A percentile compares a stretch with the other conserved stretches of the same genome.
Evolutionary conservation across 371 early-diverging fungal species (phyloP).

Genomic region (Actinomortierella ambigua): DNA sequence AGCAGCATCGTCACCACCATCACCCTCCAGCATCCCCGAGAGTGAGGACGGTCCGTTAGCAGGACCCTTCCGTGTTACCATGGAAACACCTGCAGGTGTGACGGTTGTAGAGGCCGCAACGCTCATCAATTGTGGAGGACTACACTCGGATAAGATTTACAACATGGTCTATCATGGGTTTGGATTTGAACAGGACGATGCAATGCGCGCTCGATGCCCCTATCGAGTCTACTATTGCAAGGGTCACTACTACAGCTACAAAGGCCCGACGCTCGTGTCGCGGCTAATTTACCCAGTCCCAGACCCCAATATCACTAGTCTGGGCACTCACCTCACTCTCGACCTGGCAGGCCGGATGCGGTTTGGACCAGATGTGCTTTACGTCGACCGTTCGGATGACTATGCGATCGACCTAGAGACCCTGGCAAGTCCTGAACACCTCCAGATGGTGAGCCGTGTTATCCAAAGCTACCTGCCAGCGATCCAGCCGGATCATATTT

Average conservation of each 20-base stretch:
- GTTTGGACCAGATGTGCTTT: conserved; percentile 86
- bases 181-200: neutral
- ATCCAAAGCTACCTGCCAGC: conserved; percentile 68
- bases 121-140: conserved; percentile 84
- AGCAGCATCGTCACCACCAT: too few relatives aligned
- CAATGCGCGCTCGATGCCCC: neutral
- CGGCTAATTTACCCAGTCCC: conserved; percentile 90
- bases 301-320: conserved; percentile 67
- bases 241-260: conserved; percentile 79
- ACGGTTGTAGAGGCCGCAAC: conserved; percentile 57
- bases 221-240: conserved; percentile 71
- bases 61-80: conserved; percentile 34
- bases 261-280: conserved; percentile 48
- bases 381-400: conserved; percentile 60
- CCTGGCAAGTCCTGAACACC: conserved; percentile 44
- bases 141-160: conserved; percentile 72
- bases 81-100: conserved; percentile 50
- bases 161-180: conserved; percentile 48
- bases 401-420: conserved; percentile 58
- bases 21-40: too few relatives aligned
- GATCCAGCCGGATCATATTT: conserved; percentile 59
- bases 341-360: conserved; percentile 78
- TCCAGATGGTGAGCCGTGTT: conserved; percentile 54
- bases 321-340: conserved; percentile 86
- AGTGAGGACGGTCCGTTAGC: neutral